These are phyloP conservation scores for Xylaria scruposa DNA, from an alignment of 495 filamentous ascomycete species.

Conservation along the genomic window DNA sequence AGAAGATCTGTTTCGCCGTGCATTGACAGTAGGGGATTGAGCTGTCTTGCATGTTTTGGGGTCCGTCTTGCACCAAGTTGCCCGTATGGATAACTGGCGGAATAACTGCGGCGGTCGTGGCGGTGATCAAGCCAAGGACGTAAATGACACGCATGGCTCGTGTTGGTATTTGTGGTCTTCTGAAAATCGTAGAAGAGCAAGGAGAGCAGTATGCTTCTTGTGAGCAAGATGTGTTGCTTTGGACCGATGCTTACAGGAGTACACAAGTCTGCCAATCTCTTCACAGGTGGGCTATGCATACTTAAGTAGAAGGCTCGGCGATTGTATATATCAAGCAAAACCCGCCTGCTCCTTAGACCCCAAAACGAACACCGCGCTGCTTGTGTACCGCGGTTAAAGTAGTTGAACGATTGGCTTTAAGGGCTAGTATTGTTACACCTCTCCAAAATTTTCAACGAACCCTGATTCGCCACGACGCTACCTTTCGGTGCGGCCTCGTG, in stretches of 20 bases:
- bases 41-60: constrained; percentile 7
- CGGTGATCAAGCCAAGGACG: background rate
- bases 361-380: background rate
- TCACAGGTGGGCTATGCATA: background rate
- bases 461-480: background rate
- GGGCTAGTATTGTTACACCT: background rate
- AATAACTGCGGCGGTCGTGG: background rate
- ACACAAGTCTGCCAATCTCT: background rate
- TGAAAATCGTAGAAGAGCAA: background rate
- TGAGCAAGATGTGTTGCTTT: background rate
- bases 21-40: constrained; percentile 21
- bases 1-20: constrained; percentile 10
- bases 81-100: background rate
- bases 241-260: background rate
- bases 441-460: background rate
- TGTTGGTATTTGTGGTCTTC: background rate
- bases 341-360: background rate
- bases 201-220: background rate
- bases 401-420: background rate
- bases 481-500: background rate
- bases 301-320: background rate
- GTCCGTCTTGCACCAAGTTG: background rate
- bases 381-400: constrained; percentile 6
- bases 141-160: constrained; percentile 10
- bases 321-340: constrained; percentile 13